These are phyloP conservation scores for Talaromyces sp. DNA, from an alignment of 2,329 filamentous ascomycete genomes.

Conservation along the genomic window DNA sequence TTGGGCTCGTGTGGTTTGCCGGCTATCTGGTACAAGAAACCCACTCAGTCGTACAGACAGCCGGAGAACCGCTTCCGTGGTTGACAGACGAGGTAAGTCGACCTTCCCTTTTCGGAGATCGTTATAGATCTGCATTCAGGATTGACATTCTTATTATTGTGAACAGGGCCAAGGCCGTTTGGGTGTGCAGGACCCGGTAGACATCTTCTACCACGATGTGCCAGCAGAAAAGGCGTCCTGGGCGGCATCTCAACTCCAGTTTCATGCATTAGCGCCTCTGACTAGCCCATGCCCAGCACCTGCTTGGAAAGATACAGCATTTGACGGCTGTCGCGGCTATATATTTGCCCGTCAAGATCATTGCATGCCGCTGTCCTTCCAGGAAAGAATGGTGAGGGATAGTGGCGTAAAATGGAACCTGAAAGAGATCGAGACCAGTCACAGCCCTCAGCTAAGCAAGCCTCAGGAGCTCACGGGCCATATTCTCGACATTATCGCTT, in stretches of 20 bases:
- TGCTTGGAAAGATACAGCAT: neutral
- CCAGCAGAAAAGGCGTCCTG: neutral
- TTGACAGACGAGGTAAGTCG: neutral
- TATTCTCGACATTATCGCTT: constrained; percentile 8
- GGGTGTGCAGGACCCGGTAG: constrained; percentile 2
- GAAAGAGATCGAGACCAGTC: neutral
- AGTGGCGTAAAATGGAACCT: constrained; percentile 4
- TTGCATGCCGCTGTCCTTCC: neutral
- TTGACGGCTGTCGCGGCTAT: constrained; percentile 1
- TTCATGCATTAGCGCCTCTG: neutral
- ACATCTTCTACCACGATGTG: neutral
- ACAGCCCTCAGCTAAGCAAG: neutral
- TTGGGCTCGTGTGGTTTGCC: neutral
- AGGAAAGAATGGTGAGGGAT: constrained; percentile 1
- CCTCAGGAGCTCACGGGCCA: neutral
- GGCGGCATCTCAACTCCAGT: neutral
- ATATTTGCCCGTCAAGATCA: neutral
- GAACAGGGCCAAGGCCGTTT: constrained; percentile 5
- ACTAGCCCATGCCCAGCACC: neutral
- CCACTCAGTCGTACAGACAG: constrained; percentile 16
- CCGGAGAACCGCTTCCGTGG: neutral
- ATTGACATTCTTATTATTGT: neutral
- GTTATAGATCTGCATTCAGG: neutral
- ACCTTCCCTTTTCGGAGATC: neutral
- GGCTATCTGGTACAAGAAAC: constrained; percentile 15